Conservation (phyloP, 352 stramenopile species). For the Pythium guiyangense region DNA sequence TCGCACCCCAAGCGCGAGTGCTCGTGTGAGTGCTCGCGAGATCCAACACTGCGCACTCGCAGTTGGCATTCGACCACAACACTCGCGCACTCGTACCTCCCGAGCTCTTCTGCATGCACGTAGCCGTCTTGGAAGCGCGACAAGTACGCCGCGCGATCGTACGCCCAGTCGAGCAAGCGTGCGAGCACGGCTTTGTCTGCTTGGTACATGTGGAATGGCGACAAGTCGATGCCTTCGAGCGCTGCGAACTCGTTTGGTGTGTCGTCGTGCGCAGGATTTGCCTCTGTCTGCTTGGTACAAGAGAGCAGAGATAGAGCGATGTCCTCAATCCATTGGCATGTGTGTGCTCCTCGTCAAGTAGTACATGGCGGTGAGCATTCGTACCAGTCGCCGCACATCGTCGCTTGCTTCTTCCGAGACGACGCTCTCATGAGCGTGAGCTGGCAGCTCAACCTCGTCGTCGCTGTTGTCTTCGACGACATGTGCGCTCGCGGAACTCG, state of each 20-base stretch:
- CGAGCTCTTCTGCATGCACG: slow-evolving; percentile 48
- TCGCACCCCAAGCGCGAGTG: not conserved
- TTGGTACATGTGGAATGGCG: slow-evolving; percentile 54
- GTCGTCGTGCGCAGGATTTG: not conserved
- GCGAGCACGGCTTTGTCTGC: slow-evolving; percentile 43
- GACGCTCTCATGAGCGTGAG: too few relatives aligned
- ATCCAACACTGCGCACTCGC: not conserved
- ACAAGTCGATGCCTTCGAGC: slow-evolving; percentile 38
- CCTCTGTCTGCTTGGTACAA: not conserved
- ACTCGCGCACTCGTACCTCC: not conserved
- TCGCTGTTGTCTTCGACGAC: not conserved
- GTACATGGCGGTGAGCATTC: not conserved
- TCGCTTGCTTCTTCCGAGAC: not conserved
- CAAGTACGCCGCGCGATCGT: slow-evolving; percentile 38
- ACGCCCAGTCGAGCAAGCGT: slow-evolving; percentile 61
- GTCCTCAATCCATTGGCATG: not conserved
- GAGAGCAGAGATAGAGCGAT: not conserved
- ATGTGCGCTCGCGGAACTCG: not conserved
- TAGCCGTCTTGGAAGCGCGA: too few relatives aligned
- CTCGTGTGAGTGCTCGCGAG: not conserved
- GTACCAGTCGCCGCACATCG: not conserved
- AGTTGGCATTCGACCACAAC: too few relatives aligned
- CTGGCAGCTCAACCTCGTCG: not conserved
- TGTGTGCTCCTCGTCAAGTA: not conserved
- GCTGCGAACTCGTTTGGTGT: slow-evolving; percentile 19